Conservation (phyloP, 345 rosid genomes). For the Theobroma cacao region DNA sequence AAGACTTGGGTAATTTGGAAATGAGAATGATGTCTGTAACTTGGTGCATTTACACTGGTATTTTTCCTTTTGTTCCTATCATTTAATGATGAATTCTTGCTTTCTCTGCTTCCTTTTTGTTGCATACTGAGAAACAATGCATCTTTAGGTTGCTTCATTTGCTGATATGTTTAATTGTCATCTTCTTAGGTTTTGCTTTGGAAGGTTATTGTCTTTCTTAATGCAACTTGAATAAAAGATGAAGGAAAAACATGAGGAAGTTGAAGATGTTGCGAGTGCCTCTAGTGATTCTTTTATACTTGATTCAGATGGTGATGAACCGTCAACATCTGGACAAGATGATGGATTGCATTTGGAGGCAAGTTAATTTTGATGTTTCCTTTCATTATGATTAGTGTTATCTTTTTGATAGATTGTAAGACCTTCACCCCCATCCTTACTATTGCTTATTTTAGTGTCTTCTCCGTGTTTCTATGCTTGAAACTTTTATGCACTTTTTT, state of each 20-base stretch:
- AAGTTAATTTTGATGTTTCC: slow-evolving; percentile 23
- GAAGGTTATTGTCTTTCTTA: slow-evolving; percentile 8
- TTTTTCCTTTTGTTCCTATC: not conserved
- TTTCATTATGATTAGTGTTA: not conserved
- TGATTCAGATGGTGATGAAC: slow-evolving; percentile 56
- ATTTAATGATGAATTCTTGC: not conserved
- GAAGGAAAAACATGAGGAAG: slow-evolving; percentile 43
- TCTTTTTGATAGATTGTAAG: not conserved
- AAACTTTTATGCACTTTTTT: slow-evolving; percentile 11
- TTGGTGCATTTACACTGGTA: not conserved
- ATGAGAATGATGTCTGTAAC: not conserved
- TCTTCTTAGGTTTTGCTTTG: slow-evolving; percentile 10
- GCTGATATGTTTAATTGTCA: slow-evolving; percentile 11
- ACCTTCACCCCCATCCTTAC: not conserved
- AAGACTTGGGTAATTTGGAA: not conserved
- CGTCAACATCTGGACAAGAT: slow-evolving; percentile 47
- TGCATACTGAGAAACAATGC: not conserved
- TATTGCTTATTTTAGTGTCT: not conserved
- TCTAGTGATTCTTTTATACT: slow-evolving; percentile 57
- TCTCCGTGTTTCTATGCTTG: not conserved
- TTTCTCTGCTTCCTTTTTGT: not conserved
- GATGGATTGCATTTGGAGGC: slow-evolving; percentile 63
- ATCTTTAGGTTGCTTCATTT: not conserved
- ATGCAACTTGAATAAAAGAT: slow-evolving; percentile 23
- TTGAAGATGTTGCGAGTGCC: slow-evolving; percentile 39